A percentile compares a stretch with the other conserved stretches of the same genome.
Conservation (phyloP, 2,329 filamentous ascomycete genomes). For the Simplicillium aogashimaense region DNA sequence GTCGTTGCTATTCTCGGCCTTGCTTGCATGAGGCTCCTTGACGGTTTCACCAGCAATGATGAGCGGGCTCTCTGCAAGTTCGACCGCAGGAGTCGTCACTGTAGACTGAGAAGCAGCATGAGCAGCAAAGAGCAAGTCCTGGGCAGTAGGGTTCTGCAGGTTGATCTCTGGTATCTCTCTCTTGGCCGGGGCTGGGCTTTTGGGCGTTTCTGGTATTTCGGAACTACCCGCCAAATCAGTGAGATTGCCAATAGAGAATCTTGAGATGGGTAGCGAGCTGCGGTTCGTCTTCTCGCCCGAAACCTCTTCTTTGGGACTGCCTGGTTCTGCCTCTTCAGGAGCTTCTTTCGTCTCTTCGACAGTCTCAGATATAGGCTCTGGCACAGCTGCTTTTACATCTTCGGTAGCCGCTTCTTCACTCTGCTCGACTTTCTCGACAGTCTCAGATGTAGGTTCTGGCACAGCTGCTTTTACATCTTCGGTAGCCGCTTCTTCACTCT, state of each 20-base stretch:
- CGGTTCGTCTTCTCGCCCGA: slow-evolving; percentile 6
- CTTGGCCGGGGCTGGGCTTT: too few relatives aligned
- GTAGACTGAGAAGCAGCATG: slow-evolving; percentile 8
- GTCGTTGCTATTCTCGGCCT: slow-evolving; percentile 11
- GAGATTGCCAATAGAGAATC: too few relatives aligned
- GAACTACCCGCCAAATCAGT: too few relatives aligned
- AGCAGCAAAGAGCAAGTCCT: slow-evolving; percentile 14
- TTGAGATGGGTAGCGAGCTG: background rate
- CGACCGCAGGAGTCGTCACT: slow-evolving; percentile 6
- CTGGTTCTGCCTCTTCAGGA: slow-evolving; percentile 3
- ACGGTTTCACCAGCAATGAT: background rate
- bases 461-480: background rate
- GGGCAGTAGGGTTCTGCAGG: slow-evolving; percentile 14
- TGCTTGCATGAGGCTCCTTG: background rate
- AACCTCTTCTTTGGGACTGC: slow-evolving; percentile 7
- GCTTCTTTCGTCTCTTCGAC: background rate
- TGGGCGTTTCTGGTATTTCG: too few relatives aligned
- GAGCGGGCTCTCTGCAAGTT: slow-evolving; percentile 1
- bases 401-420: too few relatives aligned
- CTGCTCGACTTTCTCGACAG: background rate
- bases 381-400: background rate
- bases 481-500: background rate
- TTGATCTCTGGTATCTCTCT: too few relatives aligned
- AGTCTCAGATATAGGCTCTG: background rate
- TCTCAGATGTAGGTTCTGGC: background rate